Evolutionary conservation across 169 alveolate genomes (phyloP).

Genomic region (Plasmodium coatneyi): DNA sequence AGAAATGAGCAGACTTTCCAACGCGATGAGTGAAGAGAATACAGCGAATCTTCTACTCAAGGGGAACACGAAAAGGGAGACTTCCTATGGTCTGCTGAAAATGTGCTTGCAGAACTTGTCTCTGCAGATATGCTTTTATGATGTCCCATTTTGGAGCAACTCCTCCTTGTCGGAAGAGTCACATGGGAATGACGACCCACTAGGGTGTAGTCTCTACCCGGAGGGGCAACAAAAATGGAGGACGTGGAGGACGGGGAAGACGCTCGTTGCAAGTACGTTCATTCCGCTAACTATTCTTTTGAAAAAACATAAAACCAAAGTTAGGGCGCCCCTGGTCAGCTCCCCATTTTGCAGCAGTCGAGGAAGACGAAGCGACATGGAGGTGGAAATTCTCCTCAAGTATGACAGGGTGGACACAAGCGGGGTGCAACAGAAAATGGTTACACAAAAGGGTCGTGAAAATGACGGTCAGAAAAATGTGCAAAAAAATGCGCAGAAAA

Average conservation of each 20-base stretch:
- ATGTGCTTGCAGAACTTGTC: slow-evolving; percentile 50
- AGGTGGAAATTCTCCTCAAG: slow-evolving; percentile 32
- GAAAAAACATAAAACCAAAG: slow-evolving; percentile 23
- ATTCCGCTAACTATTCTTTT: slow-evolving; percentile 42
- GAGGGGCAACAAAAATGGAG: background rate
- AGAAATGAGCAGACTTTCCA: background rate
- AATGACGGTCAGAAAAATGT: background rate
- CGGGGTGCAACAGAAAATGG: background rate
- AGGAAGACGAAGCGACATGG: background rate
- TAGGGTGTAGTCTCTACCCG: background rate
- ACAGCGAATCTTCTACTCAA: background rate
- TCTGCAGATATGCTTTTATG: slow-evolving; percentile 32
- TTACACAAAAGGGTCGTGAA: background rate
- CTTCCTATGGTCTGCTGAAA: background rate
- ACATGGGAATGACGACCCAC: background rate
- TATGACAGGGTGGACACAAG: background rate
- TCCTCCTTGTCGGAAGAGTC: background rate
- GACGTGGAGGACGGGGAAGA: background rate
- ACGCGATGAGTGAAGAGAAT: background rate
- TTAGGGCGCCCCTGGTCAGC: slow-evolving; percentile 4
- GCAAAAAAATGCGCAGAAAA: background rate
- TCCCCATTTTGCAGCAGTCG: slow-evolving; percentile 32
- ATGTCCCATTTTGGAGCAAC: background rate
- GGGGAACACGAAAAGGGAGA: background rate
- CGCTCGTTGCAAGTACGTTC: slow-evolving; percentile 28